Base-by-base conservation (phyloP, 352 stramenopile genomes). In the Peronosclerospora sorghi region DNA sequence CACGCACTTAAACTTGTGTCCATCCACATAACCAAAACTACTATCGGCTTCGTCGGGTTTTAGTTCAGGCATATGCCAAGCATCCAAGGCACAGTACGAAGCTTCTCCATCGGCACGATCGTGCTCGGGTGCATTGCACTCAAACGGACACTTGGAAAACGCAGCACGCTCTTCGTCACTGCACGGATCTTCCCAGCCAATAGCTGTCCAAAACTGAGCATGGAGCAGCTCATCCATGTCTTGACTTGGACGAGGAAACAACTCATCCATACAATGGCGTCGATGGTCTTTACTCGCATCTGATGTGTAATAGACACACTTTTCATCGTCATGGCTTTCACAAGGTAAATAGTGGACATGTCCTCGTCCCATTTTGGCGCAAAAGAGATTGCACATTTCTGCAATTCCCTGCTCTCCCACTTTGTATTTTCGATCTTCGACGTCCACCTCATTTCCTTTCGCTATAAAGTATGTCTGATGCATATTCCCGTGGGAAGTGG, bases 401-500 rank as follows among this genome's bases (percentile, higher is more conserved):
- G n/a, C n/a, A n/a, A n/a, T n/a, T n/a, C n/a, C n/a, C n/a, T n/a
- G n/a, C n/a, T n/a, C n/a, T n/a, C 65, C 62, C 10, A 54, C 53
- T 48, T 53, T 36, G 17, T 68, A 73, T 24, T 68, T 56, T 0
- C 59, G 54, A 13, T 62, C 59, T 13, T 55, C 42, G 59, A 73
- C 21, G 24, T 84, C 72, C 3, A 87, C 68, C 2, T 78, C 54
- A 0, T 57, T 45, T 1, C 48, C 46, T 34, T 84, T 73, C 0
- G 67, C 66, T 7, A 82, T 17, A 27, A 85, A 85, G 30, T 72
- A 77, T 4, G 63, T 86, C 38, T 79, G 65, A 17, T 50, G 51
- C 73, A 84, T 87, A 52, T 87, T 87, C 5, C 70, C 72, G 15
- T 85, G 74, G 0, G 59, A 68, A 1, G 72, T 83, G 3, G 46